phyloP scores from a whole-genome alignment of 345 rosid genomes.

The Litchi chinensis region DNA sequence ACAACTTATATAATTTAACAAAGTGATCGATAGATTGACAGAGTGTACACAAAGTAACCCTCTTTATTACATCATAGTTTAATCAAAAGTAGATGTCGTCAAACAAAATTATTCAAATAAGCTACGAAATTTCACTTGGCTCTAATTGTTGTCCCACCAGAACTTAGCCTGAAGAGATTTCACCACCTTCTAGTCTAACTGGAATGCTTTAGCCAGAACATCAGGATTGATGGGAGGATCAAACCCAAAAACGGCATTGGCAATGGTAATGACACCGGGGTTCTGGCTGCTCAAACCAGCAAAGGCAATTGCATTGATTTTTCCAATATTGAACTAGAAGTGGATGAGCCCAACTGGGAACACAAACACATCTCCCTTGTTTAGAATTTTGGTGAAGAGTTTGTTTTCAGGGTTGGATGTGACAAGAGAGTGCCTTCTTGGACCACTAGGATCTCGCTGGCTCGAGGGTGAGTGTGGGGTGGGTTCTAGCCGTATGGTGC shows the following conservation, averaged over 20 bases:
- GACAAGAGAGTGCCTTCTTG: conserved; percentile 1
- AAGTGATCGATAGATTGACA: no score
- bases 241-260: neutral
- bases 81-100: no score
- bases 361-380: neutral
- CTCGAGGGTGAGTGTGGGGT: neutral
- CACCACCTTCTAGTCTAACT: neutral
- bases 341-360: neutral
- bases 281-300: conserved; percentile 4
- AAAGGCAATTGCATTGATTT: neutral
- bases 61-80: no score
- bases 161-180: neutral
- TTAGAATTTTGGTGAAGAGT: neutral
- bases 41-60: neutral
- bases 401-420: neutral
- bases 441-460: neutral
- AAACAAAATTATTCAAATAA: no score
- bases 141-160: neutral
- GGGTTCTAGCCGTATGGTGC: neutral
- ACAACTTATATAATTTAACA: no score
- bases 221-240: neutral
- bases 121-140: no score
- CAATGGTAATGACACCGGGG: neutral
- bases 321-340: neutral
- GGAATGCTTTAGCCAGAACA: neutral